Conservation (phyloP, 2,329 filamentous ascomycete genomes). For the Rutstroemia sp. region DNA sequence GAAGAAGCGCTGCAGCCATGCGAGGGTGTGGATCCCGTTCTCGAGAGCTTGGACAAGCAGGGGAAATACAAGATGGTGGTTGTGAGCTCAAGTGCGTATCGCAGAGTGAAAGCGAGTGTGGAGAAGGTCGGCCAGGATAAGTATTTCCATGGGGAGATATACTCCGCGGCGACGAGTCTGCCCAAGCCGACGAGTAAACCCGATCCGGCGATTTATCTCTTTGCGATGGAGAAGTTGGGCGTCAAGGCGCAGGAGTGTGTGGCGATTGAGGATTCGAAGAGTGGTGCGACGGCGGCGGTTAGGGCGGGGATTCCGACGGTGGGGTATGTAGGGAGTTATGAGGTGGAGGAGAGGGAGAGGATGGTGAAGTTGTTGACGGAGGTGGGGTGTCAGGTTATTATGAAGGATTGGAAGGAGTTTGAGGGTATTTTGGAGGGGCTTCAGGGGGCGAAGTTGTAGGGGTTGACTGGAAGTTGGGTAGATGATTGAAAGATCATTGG, state of each 20-base stretch:
- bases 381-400: conserved; percentile 56
- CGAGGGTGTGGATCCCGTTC: conserved; percentile 57
- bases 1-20: conserved; percentile 60
- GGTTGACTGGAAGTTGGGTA: not conserved
- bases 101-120: conserved; percentile 69
- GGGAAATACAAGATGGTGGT: conserved; percentile 69
- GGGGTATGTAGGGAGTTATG: conserved; percentile 78
- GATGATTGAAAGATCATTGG: not conserved
- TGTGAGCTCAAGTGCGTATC: conserved; percentile 72
- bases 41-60: conserved; percentile 54
- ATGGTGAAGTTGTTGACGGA: conserved; percentile 51
- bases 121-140: conserved; percentile 72
- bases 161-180: conserved; percentile 74
- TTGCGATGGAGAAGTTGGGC: conserved; percentile 66
- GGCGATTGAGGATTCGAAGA: conserved; percentile 84
- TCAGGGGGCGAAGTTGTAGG: conserved; percentile 14
- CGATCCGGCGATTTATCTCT: conserved; percentile 80
- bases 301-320: conserved; percentile 74
- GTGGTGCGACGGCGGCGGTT: conserved; percentile 69
- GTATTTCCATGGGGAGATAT: conserved; percentile 75
- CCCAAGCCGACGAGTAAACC: conserved; percentile 80
- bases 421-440: conserved; percentile 18
- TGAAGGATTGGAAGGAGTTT: conserved; percentile 52
- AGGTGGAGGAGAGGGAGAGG: conserved; percentile 44
- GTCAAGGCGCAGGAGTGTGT: conserved; percentile 65